Base-by-base conservation (phyloP, 192 early-diverging fungal genomes). In the Podila epigama region DNA sequence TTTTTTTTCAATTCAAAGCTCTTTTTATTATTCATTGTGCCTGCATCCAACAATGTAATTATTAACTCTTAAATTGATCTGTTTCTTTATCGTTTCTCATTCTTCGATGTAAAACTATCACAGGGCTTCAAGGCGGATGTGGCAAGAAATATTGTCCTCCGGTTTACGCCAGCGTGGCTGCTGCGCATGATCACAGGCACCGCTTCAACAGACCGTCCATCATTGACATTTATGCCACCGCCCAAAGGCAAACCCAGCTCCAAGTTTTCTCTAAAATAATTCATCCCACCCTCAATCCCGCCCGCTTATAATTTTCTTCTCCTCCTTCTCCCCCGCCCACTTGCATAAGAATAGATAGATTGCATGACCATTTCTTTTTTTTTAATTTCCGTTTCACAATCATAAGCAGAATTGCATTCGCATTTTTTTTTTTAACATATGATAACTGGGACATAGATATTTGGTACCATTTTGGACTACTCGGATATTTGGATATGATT, bases 81-180 rank as follows among this genome's bases (percentile, higher is more conserved):
- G 44, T 51, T 39, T 52, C 9, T 27, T 7, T 18, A 31, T 50
- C 25, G 22, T 29, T 22, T 22, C 25, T 25, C 20, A 48, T 22
- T 22, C 44, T 48, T 22, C n/a, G n/a, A 18, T 22, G 20, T 22
- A 48, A 48, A 48, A 48, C n/a, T 31, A 15, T 22, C 20, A 53
- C 22, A 53, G 60, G 73, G 73, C 9, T 77, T 77, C 56, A 77
- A 77, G 31, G 73, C 73, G 10, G 66, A 77, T 51, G 37, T 77
- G 20, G 73, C 73, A 0, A 15, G 73, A 1, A 77, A 67, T 33
- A 77, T 77, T 56, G 73, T 77, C 9, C 60, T 77, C 6, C 60
- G 73, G 0, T 77, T 58, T 29, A 77, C 73, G 20, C 73, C 73
- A 15, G 36, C 52, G 0, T 77, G 73, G 73, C 32, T 77, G 1